These are phyloP conservation scores for Nothophaeocryptopus gaeumannii DNA, from an alignment of 2,329 filamentous ascomycete species.

Conservation along the genomic window DNA sequence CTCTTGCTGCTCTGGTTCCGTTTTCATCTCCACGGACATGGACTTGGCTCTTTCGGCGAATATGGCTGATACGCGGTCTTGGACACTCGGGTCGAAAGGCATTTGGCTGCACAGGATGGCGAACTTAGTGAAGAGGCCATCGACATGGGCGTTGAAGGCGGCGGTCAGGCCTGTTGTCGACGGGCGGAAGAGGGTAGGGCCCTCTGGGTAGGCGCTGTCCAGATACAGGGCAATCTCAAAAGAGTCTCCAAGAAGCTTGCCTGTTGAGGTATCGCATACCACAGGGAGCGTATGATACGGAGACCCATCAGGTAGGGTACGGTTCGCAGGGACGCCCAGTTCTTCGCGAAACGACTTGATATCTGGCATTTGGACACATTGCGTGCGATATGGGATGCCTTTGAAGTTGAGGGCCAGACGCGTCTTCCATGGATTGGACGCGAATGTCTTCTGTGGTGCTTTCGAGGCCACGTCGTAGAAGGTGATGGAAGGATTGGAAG, in stretches of 20 bases:
- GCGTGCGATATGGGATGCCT: slow-evolving; percentile 45
- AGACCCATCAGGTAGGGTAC: slow-evolving; percentile 55
- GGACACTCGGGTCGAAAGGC: slow-evolving; percentile 52
- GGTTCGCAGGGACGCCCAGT: slow-evolving; percentile 50
- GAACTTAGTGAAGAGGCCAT: slow-evolving; percentile 53
- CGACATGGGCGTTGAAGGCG: slow-evolving; percentile 55
- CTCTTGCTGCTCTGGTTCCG: slow-evolving; percentile 40
- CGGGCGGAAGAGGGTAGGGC: slow-evolving; percentile 51
- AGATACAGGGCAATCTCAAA: slow-evolving; percentile 65
- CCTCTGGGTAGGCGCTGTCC: slow-evolving; percentile 50
- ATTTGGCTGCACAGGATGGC: slow-evolving; percentile 44
- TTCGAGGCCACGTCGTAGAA: slow-evolving; percentile 52
- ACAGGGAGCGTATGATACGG: slow-evolving; percentile 62
- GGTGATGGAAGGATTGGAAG: slow-evolving; percentile 31
- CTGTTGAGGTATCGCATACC: slow-evolving; percentile 47
- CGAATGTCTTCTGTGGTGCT: slow-evolving; percentile 39
- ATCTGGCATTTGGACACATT: slow-evolving; percentile 55
- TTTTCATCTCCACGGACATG: slow-evolving; percentile 36
- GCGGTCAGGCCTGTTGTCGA: slow-evolving; percentile 38
- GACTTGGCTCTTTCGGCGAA: slow-evolving; percentile 48
- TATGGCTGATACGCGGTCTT: slow-evolving; percentile 45
- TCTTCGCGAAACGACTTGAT: slow-evolving; percentile 48
- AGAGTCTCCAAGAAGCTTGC: slow-evolving; percentile 55
- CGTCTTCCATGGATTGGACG: slow-evolving; percentile 53
- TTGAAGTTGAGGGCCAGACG: slow-evolving; percentile 53